Conservation (phyloP, 768 basidiomycete species). For the Cystobasidiopsis lactophilus region DNA sequence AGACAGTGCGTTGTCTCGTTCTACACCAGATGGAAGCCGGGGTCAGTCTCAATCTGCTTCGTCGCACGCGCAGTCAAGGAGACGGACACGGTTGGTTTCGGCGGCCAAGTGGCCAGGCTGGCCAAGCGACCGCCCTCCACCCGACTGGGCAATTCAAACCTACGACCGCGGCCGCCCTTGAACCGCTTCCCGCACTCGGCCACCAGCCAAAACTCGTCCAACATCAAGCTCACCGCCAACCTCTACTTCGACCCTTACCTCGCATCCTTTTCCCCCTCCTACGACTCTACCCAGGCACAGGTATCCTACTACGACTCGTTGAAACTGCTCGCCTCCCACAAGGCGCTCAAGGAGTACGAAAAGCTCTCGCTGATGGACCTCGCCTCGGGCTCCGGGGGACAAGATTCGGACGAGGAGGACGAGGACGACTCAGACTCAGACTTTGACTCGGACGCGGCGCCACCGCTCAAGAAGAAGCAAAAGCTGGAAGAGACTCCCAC, state of each 20-base stretch:
- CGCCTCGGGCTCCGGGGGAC: no score
- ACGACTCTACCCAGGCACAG: slow-evolving; percentile 10
- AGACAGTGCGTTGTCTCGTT: not conserved
- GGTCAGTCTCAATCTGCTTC: not conserved
- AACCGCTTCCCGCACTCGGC: not conserved
- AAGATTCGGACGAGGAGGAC: not conserved
- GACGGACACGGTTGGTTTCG: slow-evolving; percentile 1
- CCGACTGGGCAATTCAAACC: not conserved
- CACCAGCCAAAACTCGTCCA: not conserved
- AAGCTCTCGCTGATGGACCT: no score
- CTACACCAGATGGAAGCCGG: not conserved
- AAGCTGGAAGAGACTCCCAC: no score
- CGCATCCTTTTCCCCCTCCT: slow-evolving; percentile 11
- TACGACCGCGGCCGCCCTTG: not conserved
- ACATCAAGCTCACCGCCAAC: not conserved
- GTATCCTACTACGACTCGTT: slow-evolving; percentile 5
- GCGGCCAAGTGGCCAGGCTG: not conserved
- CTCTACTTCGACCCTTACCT: slow-evolving; percentile 12
- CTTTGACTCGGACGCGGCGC: not conserved
- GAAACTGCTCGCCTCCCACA: not conserved
- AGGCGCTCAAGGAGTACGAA: not conserved
- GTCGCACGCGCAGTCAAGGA: no score
- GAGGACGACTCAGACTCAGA: not conserved
- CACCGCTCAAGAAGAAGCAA: no score
- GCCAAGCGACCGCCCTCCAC: not conserved